Conservation (phyloP, 306 rosid species). For the Pyrus communis region DNA sequence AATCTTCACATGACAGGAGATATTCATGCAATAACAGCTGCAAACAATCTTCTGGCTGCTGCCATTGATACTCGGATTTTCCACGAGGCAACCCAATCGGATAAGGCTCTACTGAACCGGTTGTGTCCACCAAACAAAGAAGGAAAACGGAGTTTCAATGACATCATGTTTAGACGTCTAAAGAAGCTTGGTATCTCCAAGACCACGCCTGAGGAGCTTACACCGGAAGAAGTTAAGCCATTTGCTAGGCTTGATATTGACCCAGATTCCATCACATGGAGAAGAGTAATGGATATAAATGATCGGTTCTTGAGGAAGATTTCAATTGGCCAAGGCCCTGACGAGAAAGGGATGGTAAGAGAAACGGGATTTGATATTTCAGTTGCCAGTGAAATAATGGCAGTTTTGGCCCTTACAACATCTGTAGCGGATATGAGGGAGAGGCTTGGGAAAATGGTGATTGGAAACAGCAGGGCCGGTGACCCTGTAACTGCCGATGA, state of each 20-base stretch:
- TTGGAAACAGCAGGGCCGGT: constrained; percentile 90
- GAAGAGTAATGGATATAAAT: constrained; percentile 95
- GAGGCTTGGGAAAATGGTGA: constrained; percentile 94
- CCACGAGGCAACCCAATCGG: constrained; percentile 90
- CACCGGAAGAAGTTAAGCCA: constrained; percentile 69
- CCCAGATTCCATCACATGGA: constrained; percentile 85
- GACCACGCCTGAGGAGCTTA: constrained; percentile 79
- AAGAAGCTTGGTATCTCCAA: constrained; percentile 75
- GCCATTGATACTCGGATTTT: constrained; percentile 91
- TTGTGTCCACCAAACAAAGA: constrained; percentile 89
- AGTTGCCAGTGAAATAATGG: constrained; percentile 99
- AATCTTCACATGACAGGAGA: constrained; percentile 98
- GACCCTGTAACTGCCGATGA: constrained; percentile 91
- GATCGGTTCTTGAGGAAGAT: constrained; percentile 91
- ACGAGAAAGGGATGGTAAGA: constrained; percentile 97
- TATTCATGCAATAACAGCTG: constrained; percentile 94
- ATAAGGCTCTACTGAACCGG: constrained; percentile 88
- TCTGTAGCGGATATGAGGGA: constrained; percentile 93
- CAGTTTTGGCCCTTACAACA: constrained; percentile 92
- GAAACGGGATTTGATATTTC: constrained; percentile 96
- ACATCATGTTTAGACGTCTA: constrained; percentile 81
- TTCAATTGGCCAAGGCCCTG: constrained; percentile 88
- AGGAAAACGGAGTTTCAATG: constrained; percentile 68
- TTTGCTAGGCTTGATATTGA: constrained; percentile 93
- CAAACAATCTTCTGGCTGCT: constrained; percentile 97